phyloP scores from a whole-genome alignment of 306 rosid genomes.

The Inga leiocalycina region DNA sequence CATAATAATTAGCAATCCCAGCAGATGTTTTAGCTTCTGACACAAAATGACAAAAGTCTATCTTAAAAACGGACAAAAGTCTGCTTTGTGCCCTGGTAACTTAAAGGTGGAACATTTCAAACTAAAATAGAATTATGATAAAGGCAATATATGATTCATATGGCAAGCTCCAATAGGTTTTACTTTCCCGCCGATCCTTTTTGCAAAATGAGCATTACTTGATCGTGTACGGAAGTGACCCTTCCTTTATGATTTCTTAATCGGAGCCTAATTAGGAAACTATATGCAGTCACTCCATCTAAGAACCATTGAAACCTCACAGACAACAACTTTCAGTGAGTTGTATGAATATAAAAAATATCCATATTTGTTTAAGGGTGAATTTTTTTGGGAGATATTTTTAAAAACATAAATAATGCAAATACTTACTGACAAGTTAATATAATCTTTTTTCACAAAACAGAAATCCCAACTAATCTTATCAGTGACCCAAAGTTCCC shows the following conservation, averaged over 20 bases:
- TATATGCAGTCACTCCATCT: neutral
- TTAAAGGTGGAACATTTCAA: slow-evolving; percentile 11
- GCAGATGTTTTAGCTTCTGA: slow-evolving; percentile 4
- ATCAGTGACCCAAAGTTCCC: slow-evolving; percentile 8
- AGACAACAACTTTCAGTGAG: neutral
- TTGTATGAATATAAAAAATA: neutral
- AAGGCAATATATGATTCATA: neutral
- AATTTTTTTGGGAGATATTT: neutral
- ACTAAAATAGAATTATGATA: slow-evolving; percentile 4
- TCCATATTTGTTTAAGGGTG: neutral
- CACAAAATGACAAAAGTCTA: neutral
- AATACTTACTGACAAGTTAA: neutral
- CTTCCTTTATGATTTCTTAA: neutral
- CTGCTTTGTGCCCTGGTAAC: neutral
- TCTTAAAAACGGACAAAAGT: neutral
- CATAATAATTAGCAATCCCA: slow-evolving; percentile 9
- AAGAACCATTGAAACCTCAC: neutral
- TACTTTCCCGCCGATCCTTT: neutral
- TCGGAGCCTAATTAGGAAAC: neutral
- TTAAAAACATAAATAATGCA: neutral
- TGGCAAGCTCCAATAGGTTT: neutral
- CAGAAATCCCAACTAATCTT: neutral
- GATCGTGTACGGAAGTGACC: neutral
- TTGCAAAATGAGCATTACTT: slow-evolving; percentile 1
- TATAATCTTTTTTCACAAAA: neutral